Evolutionary conservation across 2,329 filamentous ascomycete genomes (phyloP).

Genomic region (Colletotrichum liriopes): DNA sequence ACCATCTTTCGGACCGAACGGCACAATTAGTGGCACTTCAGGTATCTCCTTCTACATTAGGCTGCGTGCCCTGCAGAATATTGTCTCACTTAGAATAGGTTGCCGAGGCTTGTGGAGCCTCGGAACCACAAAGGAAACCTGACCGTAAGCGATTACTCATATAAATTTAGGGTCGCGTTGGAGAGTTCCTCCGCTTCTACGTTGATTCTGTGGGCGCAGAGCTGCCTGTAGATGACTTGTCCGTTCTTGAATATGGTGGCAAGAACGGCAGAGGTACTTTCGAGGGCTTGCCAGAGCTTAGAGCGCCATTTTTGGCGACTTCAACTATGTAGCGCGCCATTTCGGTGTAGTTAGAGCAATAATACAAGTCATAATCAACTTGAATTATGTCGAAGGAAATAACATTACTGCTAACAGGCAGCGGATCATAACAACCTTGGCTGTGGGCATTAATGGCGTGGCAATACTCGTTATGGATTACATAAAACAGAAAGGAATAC

Average conservation of each 20-base stretch:
- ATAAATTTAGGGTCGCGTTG: slow-evolving; percentile 8
- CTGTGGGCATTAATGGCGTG: no score
- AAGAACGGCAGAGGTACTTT: not conserved
- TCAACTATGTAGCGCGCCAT: not conserved
- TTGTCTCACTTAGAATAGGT: no score
- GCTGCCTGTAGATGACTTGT: not conserved
- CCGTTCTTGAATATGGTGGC: not conserved
- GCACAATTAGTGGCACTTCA: no score
- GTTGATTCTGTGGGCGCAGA: not conserved
- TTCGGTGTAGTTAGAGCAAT: not conserved
- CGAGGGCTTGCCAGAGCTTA: not conserved
- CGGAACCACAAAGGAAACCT: slow-evolving; percentile 29
- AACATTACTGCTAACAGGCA: no score
- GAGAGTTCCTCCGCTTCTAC: slow-evolving; percentile 27
- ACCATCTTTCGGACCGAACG: no score
- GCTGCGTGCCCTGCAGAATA: no score
- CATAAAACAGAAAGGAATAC: no score
- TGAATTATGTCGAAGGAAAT: no score
- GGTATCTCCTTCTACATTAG: no score
- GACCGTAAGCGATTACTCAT: slow-evolving; percentile 41
- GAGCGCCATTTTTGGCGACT: not conserved
- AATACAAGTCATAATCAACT: not conserved
- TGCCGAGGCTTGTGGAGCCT: slow-evolving; percentile 14
- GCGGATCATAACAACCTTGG: no score
- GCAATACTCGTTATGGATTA: no score